Evolutionary conservation across 768 basidiomycete genomes (phyloP).

Genomic region (Boletus reticuloceps): DNA sequence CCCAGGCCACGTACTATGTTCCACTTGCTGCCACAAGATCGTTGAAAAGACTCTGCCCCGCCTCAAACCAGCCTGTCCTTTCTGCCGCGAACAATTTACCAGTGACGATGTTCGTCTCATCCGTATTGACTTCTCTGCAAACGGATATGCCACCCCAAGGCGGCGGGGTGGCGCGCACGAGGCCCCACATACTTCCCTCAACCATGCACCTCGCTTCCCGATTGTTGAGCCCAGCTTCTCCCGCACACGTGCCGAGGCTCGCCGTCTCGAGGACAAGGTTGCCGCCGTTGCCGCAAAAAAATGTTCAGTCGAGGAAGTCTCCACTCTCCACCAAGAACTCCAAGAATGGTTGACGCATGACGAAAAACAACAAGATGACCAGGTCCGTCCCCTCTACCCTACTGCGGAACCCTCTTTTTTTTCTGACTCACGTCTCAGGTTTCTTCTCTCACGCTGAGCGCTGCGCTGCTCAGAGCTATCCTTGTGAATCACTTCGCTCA

Average conservation of each 20-base stretch:
- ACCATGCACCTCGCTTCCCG: constrained; percentile 47
- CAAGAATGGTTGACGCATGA: constrained; percentile 71
- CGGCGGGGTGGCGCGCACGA: constrained; percentile 51
- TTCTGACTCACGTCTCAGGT: constrained; percentile 37
- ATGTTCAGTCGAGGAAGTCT: constrained; percentile 85
- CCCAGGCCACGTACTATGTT: constrained; percentile 85
- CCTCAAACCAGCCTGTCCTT: constrained; percentile 74
- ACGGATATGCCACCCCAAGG: constrained; percentile 68
- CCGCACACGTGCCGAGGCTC: constrained; percentile 53
- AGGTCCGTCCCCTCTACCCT: constrained; percentile 46
- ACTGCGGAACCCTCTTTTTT: neutral
- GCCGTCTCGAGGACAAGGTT: constrained; percentile 74
- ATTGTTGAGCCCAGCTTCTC: constrained; percentile 39
- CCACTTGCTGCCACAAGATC: constrained; percentile 73
- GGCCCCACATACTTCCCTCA: constrained; percentile 37
- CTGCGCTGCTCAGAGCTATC: constrained; percentile 77
- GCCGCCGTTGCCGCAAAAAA: constrained; percentile 78
- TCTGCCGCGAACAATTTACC: constrained; percentile 77
- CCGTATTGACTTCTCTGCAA: constrained; percentile 72
- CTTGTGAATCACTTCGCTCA: constrained; percentile 80
- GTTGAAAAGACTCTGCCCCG: constrained; percentile 76
- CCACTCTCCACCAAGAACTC: constrained; percentile 72
- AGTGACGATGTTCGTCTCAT: constrained; percentile 68
- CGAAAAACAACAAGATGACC: constrained; percentile 52
- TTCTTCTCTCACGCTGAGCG: constrained; percentile 70